phyloP scores from a whole-genome alignment of 176 grass and related monocot species.

The Typha latifolia region DNA sequence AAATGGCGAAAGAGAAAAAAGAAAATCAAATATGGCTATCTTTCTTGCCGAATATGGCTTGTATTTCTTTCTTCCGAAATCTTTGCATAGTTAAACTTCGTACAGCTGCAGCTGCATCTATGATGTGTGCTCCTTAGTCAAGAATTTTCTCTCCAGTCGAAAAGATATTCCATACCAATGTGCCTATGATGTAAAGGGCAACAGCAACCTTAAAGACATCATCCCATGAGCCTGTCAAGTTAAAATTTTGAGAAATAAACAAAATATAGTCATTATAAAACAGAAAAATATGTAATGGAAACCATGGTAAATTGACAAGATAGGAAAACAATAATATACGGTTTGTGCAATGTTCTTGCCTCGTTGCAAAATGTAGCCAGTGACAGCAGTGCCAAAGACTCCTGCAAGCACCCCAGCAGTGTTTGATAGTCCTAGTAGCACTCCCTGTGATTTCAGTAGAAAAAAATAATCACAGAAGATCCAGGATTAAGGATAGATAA shows the following conservation, averaged over 20 bases:
- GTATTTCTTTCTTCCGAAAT: too few species aligned
- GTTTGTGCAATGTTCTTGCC: slow-evolving; percentile 25
- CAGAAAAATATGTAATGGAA: not conserved
- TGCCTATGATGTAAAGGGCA: slow-evolving; percentile 64
- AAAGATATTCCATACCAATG: slow-evolving; percentile 89
- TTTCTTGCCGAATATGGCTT: slow-evolving; percentile 7
- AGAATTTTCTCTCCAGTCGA: slow-evolving; percentile 79
- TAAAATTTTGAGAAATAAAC: slow-evolving; percentile 5
- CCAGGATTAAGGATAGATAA: not conserved
- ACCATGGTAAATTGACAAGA: too few species aligned
- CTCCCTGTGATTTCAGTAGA: slow-evolving; percentile 38
- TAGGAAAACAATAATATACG: not conserved
- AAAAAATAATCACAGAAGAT: not conserved
- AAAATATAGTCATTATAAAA: not conserved
- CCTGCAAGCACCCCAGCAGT: slow-evolving; percentile 92
- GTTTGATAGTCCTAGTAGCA: slow-evolving; percentile 87
- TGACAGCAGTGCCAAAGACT: slow-evolving; percentile 86
- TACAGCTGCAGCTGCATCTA: not conserved
- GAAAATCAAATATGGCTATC: too few species aligned
- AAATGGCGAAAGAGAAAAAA: too few species aligned
- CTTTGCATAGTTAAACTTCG: not conserved
- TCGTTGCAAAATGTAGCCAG: slow-evolving; percentile 84
- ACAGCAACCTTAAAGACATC: slow-evolving; percentile 83
- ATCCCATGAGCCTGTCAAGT: slow-evolving; percentile 80
- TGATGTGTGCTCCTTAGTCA: slow-evolving; percentile 31